Evolutionary conservation across 768 basidiomycete species (phyloP).

Genomic region (Cystobasidium tubakii): DNA sequence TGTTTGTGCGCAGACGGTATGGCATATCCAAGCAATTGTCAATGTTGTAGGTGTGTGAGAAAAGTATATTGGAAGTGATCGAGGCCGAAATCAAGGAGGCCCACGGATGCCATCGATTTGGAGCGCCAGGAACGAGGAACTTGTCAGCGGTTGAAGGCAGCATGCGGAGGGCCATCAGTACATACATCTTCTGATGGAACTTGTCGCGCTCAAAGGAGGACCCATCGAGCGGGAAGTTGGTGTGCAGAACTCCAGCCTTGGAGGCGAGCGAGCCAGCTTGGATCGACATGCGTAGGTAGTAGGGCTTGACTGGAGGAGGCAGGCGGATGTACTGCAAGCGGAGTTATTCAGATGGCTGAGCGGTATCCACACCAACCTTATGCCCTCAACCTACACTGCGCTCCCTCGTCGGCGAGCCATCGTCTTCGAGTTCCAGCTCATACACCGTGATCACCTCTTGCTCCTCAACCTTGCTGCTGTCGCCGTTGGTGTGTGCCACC

Average conservation of each 20-base stretch:
- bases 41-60: no score
- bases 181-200: constrained; percentile 71
- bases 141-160: not conserved
- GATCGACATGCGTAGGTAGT: constrained; percentile 81
- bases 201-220: constrained; percentile 70
- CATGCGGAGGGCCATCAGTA: constrained; percentile 36
- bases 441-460: constrained; percentile 64
- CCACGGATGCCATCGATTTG: not conserved
- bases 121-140: not conserved
- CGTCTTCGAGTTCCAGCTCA: constrained; percentile 74
- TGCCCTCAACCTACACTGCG: constrained; percentile 61
- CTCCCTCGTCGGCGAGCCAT: constrained; percentile 83
- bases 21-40: no score
- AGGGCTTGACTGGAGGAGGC: constrained; percentile 71
- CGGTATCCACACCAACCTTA: not conserved
- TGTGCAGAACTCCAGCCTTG: constrained; percentile 84
- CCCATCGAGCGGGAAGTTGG: constrained; percentile 93
- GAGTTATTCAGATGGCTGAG: not conserved
- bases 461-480: constrained; percentile 15
- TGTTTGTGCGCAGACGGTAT: no score
- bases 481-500: not conserved
- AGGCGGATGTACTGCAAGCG: constrained; percentile 78
- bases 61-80: not conserved
- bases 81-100: constrained; percentile 40
- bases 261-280: constrained; percentile 87